Percentiles rank a stretch among this genome's conserved stretches.
Evolutionary conservation across 108 stramenopile genomes (phyloP).

Genomic region (Nitzschia palea): DNA sequence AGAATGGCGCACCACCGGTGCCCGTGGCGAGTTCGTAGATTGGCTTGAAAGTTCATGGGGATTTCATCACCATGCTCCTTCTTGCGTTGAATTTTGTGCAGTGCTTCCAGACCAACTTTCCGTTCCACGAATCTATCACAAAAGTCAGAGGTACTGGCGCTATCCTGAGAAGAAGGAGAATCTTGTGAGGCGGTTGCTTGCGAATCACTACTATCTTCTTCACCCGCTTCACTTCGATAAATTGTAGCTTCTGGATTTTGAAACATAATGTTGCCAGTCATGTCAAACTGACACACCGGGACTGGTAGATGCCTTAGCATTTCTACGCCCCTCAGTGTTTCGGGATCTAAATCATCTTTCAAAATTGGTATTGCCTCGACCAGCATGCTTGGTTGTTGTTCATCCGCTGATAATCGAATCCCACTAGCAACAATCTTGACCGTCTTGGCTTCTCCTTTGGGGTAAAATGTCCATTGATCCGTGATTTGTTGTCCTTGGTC

Average conservation of each 20-base stretch:
- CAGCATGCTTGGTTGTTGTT: neutral
- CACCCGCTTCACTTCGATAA: neutral
- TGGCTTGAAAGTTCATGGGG: slow-evolving; percentile 17
- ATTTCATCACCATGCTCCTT: neutral
- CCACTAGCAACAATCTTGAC: neutral
- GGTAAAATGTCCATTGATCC: slow-evolving; percentile 32
- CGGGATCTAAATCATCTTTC: neutral
- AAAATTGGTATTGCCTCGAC: neutral
- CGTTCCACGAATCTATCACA: slow-evolving; percentile 25
- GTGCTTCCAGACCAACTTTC: neutral
- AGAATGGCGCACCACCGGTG: slow-evolving; percentile 21
- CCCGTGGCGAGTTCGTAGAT: slow-evolving; percentile 8
- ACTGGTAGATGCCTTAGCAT: slow-evolving; percentile 41
- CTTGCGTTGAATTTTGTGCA: slow-evolving; percentile 2
- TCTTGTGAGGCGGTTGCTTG: too few species aligned
- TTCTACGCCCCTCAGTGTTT: slow-evolving; percentile 25
- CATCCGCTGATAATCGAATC: neutral
- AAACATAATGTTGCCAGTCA: slow-evolving; percentile 31
- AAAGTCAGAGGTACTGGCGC: neutral
- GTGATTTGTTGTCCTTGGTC: neutral
- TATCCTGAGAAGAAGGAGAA: neutral
- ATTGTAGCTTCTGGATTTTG: slow-evolving; percentile 39
- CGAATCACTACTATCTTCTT: neutral
- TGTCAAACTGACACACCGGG: slow-evolving; percentile 35
- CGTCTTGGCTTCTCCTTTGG: slow-evolving; percentile 18